Percentiles rank a stretch among this genome's conserved stretches.
phyloP scores from a whole-genome alignment of 495 filamentous ascomycete genomes.

The Extremus antarcticus region DNA sequence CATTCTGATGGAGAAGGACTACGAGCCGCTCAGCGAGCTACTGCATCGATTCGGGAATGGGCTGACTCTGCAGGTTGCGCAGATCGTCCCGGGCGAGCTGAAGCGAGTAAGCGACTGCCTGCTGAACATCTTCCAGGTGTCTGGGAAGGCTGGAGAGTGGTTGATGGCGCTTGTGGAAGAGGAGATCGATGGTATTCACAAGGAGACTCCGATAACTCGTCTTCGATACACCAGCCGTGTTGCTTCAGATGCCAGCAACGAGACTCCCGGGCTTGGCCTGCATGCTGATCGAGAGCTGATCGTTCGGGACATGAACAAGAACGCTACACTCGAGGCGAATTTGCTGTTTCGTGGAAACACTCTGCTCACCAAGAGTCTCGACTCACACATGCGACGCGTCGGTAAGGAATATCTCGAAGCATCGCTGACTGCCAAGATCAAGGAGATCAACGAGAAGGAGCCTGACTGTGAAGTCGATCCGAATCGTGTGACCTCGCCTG shows the following conservation, averaged over 20 bases:
- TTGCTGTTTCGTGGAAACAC: conserved; percentile 94
- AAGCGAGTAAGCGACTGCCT: conserved; percentile 74
- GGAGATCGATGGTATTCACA: conserved; percentile 87
- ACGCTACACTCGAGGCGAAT: conserved; percentile 66
- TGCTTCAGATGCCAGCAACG: conserved; percentile 67
- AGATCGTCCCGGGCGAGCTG: conserved; percentile 64
- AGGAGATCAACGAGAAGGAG: conserved; percentile 77
- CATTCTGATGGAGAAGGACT: conserved; percentile 77
- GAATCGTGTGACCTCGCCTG: conserved; percentile 52
- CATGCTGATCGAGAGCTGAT: conserved; percentile 49
- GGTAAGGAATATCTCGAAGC: conserved; percentile 91
- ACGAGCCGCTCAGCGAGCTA: conserved; percentile 70
- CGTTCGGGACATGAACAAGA: conserved; percentile 52
- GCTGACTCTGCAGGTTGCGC: conserved; percentile 73
- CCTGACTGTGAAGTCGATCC: conserved; percentile 95
- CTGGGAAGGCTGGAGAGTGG: conserved; percentile 81
- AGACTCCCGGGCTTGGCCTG: conserved; percentile 36
- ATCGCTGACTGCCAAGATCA: conserved; percentile 70
- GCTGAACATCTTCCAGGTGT: conserved; percentile 91
- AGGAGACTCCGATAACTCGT: conserved; percentile 57
- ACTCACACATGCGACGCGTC: conserved; percentile 88
- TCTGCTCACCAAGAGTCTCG: conserved; percentile 83
- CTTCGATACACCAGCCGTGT: conserved; percentile 62
- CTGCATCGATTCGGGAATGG: conserved; percentile 75
- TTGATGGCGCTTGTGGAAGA: conserved; percentile 87